These are phyloP conservation scores for Hemileccinum impolitum DNA, from an alignment of 768 basidiomycete genomes.

Conservation along the genomic window DNA sequence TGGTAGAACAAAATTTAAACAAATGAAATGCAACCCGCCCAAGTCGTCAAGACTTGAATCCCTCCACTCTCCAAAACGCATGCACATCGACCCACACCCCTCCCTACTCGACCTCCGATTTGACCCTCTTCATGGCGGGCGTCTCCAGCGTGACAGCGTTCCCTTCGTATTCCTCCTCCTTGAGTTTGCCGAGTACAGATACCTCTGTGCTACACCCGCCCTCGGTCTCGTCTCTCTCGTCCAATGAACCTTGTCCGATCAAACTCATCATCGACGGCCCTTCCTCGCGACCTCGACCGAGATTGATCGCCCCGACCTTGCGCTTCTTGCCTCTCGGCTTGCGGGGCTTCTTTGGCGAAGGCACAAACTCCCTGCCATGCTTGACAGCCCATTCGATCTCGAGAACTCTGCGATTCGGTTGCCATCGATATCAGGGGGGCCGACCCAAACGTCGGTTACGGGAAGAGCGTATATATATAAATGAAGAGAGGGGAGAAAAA, in stretches of 20 bases:
- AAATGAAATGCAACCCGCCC: background rate
- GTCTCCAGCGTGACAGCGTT: constrained; percentile 14
- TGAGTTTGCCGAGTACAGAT: constrained; percentile 13
- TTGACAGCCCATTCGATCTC: constrained; percentile 79
- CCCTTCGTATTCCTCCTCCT: constrained; percentile 32
- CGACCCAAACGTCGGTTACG: background rate
- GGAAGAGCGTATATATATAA: constrained; percentile 11
- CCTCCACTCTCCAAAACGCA: no score
- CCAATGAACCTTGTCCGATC: constrained; percentile 27
- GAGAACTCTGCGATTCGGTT: constrained; percentile 54
- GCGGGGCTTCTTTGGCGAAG: constrained; percentile 46
- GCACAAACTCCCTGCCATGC: constrained; percentile 55
- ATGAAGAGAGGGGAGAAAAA: constrained; percentile 24
- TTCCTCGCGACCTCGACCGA: constrained; percentile 11
- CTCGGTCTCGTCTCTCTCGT: constrained; percentile 42
- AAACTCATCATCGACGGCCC: constrained; percentile 15
- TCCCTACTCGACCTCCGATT: constrained; percentile 16
- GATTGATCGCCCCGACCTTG: constrained; percentile 24
- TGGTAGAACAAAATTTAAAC: constrained; percentile 12
- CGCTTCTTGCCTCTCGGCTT: constrained; percentile 34
- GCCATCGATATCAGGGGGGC: constrained; percentile 5
- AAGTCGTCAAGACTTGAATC: background rate
- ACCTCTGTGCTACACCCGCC: constrained; percentile 10
- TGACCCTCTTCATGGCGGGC: constrained; percentile 26
- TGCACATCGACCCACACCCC: no score